A percentile compares a stretch with the other conserved stretches of the same genome.
Conservation (phyloP, 768 basidiomycete genomes). For the Amyloporia xantha region DNA sequence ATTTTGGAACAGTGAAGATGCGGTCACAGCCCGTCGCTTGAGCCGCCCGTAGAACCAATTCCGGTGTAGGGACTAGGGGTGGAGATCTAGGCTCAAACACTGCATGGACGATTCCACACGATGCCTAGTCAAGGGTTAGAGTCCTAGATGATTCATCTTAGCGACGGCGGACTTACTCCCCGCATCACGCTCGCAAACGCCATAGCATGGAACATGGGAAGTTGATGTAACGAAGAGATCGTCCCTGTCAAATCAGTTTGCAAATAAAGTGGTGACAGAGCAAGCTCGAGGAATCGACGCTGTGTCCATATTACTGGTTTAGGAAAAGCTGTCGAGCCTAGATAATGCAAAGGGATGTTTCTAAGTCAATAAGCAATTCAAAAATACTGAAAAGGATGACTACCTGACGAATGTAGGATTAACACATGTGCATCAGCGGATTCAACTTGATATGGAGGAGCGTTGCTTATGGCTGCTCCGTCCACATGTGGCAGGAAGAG, state of each 20-base stretch:
- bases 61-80: conserved; percentile 16
- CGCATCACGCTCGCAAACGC: background rate
- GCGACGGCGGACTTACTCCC: background rate
- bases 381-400: background rate
- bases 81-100: conserved; percentile 19
- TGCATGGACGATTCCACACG: conserved; percentile 12
- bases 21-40: conserved; percentile 7
- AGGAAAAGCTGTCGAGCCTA: conserved; percentile 17
- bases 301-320: conserved; percentile 16
- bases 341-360: background rate
- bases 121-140: background rate
- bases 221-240: background rate
- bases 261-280: background rate
- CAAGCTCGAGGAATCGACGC: conserved; percentile 13
- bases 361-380: too few species aligned
- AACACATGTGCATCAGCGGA: conserved; percentile 5
- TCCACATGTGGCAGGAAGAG: background rate
- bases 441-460: background rate
- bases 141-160: background rate
- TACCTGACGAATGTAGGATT: conserved; percentile 18
- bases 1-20: conserved; percentile 12
- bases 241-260: conserved; percentile 4
- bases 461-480: background rate
- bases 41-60: conserved; percentile 7
- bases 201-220: conserved; percentile 8